Conservation (phyloP, 2,329 filamentous ascomycete genomes). For the Acarospora socialis region DNA sequence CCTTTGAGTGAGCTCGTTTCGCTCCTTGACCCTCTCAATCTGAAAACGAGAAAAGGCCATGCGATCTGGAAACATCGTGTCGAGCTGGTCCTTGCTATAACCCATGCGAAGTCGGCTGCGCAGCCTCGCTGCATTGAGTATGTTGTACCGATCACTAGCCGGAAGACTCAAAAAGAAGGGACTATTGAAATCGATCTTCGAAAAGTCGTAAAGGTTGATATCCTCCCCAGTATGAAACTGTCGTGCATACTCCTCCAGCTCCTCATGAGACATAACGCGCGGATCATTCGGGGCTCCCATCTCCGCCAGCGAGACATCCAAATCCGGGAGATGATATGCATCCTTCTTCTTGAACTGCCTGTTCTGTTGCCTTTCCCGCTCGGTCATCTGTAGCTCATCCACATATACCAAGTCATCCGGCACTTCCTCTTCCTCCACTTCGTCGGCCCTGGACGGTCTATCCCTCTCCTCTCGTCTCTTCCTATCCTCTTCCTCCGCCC, state of each 20-base stretch:
- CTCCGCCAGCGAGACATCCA: conserved; percentile 61
- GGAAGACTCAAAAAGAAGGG: conserved; percentile 90
- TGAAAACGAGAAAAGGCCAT: conserved; percentile 97
- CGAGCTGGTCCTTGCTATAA: conserved; percentile 87
- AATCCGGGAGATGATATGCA: conserved; percentile 83
- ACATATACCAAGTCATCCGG: conserved; percentile 72
- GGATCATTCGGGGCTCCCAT: conserved; percentile 90
- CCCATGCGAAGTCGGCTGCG: conserved; percentile 88
- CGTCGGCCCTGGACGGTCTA: conserved; percentile 23
- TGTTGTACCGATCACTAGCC: conserved; percentile 85
- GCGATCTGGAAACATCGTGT: conserved; percentile 90
- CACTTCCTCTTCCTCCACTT: conserved; percentile 52
- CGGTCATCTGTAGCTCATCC: conserved; percentile 72
- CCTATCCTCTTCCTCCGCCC: conserved; percentile 70
- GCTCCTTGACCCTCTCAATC: conserved; percentile 81
- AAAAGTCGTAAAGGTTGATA: conserved; percentile 81
- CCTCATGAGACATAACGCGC: conserved; percentile 88
- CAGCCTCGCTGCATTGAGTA: conserved; percentile 82
- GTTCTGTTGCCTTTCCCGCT: conserved; percentile 57
- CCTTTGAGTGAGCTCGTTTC: conserved; percentile 87
- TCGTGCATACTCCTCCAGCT: conserved; percentile 82
- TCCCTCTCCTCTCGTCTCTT: conserved; percentile 39
- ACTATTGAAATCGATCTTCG: conserved; percentile 95
- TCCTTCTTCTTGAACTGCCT: conserved; percentile 83
- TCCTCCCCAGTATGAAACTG: conserved; percentile 90